phyloP scores from a whole-genome alignment of 345 rosid genomes.

The Aquilaria sinensis region DNA sequence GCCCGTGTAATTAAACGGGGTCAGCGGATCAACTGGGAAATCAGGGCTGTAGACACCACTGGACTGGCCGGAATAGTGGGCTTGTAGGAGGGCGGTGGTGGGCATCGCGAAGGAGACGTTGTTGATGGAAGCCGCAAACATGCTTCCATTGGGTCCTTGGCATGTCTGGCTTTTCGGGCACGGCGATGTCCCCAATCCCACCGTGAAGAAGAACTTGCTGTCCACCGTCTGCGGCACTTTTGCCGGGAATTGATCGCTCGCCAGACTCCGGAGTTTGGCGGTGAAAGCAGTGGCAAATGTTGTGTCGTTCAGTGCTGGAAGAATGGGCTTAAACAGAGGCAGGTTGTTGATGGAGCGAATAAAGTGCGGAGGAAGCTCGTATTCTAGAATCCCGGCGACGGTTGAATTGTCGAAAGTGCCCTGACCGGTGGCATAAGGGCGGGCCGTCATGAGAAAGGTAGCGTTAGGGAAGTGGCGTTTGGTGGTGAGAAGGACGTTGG shows the following conservation, averaged over 20 bases:
- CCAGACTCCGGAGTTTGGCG: constrained; percentile 44
- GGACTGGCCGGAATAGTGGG: constrained; percentile 46
- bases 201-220: constrained; percentile 41
- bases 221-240: constrained; percentile 52
- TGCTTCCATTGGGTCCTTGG: constrained; percentile 66
- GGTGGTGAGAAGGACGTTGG: constrained; percentile 40
- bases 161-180: constrained; percentile 49
- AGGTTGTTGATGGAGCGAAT: constrained; percentile 26
- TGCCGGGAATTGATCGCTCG: constrained; percentile 36
- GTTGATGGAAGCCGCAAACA: constrained; percentile 56
- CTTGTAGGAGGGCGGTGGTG: constrained; percentile 54
- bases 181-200: constrained; percentile 53
- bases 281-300: constrained; percentile 38
- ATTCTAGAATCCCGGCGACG: constrained; percentile 32
- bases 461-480: constrained; percentile 34
- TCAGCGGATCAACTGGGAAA: constrained; percentile 37
- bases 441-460: constrained; percentile 48
- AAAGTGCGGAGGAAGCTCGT: constrained; percentile 22
- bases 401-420: constrained; percentile 53
- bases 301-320: constrained; percentile 54
- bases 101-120: constrained; percentile 57
- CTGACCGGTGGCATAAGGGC: constrained; percentile 61
- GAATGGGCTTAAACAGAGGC: constrained; percentile 36
- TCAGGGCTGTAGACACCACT: constrained; percentile 38
- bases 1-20: constrained; percentile 54